Base-by-base conservation (phyloP, 75 land plant genomes). In the Cunninghamia lanceolata region DNA sequence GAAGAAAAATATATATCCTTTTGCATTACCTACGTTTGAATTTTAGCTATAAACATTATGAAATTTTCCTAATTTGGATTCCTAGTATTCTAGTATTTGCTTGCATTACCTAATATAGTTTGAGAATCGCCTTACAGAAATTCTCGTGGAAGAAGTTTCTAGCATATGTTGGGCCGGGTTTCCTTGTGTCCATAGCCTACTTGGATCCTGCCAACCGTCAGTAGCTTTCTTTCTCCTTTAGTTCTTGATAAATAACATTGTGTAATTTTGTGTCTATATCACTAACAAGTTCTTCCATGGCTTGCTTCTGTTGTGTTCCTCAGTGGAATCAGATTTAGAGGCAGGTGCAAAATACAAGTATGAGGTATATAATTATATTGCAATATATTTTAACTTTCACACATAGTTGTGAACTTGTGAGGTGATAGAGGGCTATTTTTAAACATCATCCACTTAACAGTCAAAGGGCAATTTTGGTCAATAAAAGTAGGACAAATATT, bases 291-390 rank as follows among this genome's bases (percentile, higher is more conserved):
- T 66, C n/a, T 4, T 66, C 9, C 0, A 66, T 66, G 70, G 25
- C 70, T 28, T 50, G 2, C 25, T 56, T 70, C 25, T 36, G 4
- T 17, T 77, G 80, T 38, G 45, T 79, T 2, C 2, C 9, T 79
- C 88, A 93, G 94, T 94, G 89, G 94, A 93, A 76, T 91, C 94
- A 50, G 96, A 94, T 54, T 56, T 94, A 50, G 94, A 93, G 84
- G 93, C 94, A 28, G 96, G 96, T 28, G 94, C 94, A 16, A 88
- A 88, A 74, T 91, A 90, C 74, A 85, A 82, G 79, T 94, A 89
- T 75, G 94, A 94, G 92, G 94, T 94, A 87, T 15, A 9, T 1
- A 13, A 17, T 54, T 13, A 4, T 45, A 13, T 50, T 50, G 15
- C 16, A 50, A 3, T 50, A 0, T 11, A 0, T 2, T 66, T 28